Conservation (phyloP, 2,329 filamentous ascomycete species). For the Trichoderma gracile region DNA sequence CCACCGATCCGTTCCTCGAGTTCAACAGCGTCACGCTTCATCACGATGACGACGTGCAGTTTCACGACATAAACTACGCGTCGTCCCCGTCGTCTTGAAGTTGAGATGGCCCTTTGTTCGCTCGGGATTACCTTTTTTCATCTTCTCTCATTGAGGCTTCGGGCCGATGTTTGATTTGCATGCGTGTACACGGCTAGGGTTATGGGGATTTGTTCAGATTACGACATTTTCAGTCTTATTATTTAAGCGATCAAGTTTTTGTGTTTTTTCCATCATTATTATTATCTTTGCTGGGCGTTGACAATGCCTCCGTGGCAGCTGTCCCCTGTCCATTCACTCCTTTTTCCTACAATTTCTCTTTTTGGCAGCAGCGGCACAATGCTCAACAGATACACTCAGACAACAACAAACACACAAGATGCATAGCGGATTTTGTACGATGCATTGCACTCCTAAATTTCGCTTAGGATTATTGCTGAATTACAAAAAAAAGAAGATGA, state of each 20-base stretch:
- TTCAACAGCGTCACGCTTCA: slow-evolving; percentile 98
- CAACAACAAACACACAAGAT: neutral
- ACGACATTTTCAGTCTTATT: slow-evolving; percentile 15
- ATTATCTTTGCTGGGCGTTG: neutral
- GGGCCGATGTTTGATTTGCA: slow-evolving; percentile 17
- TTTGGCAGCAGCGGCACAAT: slow-evolving; percentile 6
- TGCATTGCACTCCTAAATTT: neutral
- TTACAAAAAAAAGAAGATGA: neutral
- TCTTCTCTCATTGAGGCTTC: neutral
- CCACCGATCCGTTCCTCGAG: slow-evolving; percentile 91
- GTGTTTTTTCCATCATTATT: neutral
- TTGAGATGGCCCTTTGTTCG: neutral
- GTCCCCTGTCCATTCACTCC: slow-evolving; percentile 12
- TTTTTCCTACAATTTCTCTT: neutral
- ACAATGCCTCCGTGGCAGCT: slow-evolving; percentile 5
- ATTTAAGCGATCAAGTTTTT: slow-evolving; percentile 20
- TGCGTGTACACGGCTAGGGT: slow-evolving; percentile 19
- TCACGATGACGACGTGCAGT: slow-evolving; percentile 83
- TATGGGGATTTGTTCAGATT: slow-evolving; percentile 21
- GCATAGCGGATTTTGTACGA: slow-evolving; percentile 5
- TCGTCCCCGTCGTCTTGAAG: slow-evolving; percentile 14
- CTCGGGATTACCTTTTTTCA: neutral
- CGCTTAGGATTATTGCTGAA: neutral
- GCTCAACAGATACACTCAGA: neutral
- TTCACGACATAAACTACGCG: slow-evolving; percentile 30